A percentile compares a stretch with the other conserved stretches of the same genome.
Conservation (phyloP, 2,329 filamentous ascomycete species). For the Cladosporium halotolerans region DNA sequence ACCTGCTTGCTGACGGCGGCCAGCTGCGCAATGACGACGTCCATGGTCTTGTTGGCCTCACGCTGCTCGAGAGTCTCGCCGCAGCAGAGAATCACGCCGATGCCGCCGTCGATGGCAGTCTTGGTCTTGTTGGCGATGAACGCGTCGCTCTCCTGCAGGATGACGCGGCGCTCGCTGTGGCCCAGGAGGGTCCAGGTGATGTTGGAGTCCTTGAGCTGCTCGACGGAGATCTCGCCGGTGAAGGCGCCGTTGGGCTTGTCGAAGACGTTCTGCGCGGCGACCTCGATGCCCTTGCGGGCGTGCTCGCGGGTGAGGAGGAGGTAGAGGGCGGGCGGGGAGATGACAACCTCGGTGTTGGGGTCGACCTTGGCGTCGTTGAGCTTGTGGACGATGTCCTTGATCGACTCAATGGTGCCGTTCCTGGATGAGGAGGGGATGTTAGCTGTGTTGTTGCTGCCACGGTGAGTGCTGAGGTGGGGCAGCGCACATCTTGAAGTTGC, state of each 20-base stretch:
- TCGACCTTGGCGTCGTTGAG: slow-evolving; percentile 82
- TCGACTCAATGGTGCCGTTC: slow-evolving; percentile 88
- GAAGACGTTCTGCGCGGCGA: slow-evolving; percentile 94
- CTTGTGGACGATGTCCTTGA: slow-evolving; percentile 84
- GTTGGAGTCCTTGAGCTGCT: slow-evolving; percentile 81
- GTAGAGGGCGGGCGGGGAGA: slow-evolving; percentile 86
- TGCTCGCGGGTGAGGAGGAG: slow-evolving; percentile 78
- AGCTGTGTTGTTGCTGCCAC: slow-evolving; percentile 1
- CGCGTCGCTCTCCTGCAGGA: slow-evolving; percentile 76
- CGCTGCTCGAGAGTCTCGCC: slow-evolving; percentile 93
- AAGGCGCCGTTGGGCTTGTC: slow-evolving; percentile 85
- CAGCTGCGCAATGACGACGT: slow-evolving; percentile 79
- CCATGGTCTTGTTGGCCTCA: slow-evolving; percentile 76
- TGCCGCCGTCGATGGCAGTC: slow-evolving; percentile 76
- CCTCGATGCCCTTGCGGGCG: slow-evolving; percentile 68
- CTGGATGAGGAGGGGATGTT: slow-evolving; percentile 42
- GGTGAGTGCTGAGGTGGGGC: slow-evolving; percentile 17
- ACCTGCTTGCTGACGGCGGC: slow-evolving; percentile 72
- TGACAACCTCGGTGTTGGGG: slow-evolving; percentile 79
- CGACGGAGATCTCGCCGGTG: slow-evolving; percentile 91
- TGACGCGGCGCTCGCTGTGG: slow-evolving; percentile 89
- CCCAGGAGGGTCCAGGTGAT: slow-evolving; percentile 89
- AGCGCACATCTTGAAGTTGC: slow-evolving; percentile 95
- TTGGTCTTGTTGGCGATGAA: slow-evolving; percentile 93
- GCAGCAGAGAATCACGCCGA: slow-evolving; percentile 93